These are phyloP conservation scores for Colletotrichum lindemuthianum DNA, from an alignment of 2,329 filamentous ascomycete species.

Conservation along the genomic window DNA sequence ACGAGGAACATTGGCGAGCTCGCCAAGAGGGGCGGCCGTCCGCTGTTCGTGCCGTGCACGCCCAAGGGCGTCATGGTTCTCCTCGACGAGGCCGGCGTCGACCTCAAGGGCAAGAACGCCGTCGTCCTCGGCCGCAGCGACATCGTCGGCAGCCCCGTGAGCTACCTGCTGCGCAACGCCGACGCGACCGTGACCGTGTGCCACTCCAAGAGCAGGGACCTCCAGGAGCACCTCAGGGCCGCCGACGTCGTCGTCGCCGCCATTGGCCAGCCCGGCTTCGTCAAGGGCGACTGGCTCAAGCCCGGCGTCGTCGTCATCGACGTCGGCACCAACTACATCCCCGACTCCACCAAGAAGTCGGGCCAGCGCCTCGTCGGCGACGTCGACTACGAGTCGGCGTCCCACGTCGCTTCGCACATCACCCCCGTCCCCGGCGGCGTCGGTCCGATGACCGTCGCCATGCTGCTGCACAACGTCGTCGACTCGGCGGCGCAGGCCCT, in stretches of 20 bases:
- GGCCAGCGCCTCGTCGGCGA: constrained; percentile 93
- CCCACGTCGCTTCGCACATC: constrained; percentile 88
- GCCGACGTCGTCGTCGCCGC: constrained; percentile 94
- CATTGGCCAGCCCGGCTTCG: constrained; percentile 86
- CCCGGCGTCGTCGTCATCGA: constrained; percentile 95
- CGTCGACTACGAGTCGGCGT: constrained; percentile 89
- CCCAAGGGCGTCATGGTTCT: constrained; percentile 97
- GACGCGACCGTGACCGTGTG: constrained; percentile 97
- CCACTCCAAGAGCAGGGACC: constrained; percentile 84
- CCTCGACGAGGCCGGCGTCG: constrained; percentile 83
- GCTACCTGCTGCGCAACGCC: constrained; percentile 93
- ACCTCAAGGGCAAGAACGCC: constrained; percentile 88
- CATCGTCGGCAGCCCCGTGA: constrained; percentile 96
- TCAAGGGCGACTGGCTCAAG: constrained; percentile 97
- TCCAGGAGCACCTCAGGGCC: constrained; percentile 78
- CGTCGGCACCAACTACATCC: constrained; percentile 95
- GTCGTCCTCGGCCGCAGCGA: constrained; percentile 95
- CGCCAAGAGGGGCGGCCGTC: constrained; percentile 91
- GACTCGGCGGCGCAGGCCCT: constrained; percentile 85
- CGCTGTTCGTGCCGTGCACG: constrained; percentile 93
- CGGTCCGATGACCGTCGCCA: constrained; percentile 98
- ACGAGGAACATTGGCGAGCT: constrained; percentile 95
- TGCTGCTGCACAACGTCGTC: constrained; percentile 96
- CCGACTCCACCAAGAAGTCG: constrained; percentile 89
- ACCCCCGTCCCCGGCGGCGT: constrained; percentile 97